Percentiles rank a stretch among this genome's conserved stretches.
phyloP scores from a whole-genome alignment of 2,329 filamentous ascomycete species.

The Penicillium decumbens region DNA sequence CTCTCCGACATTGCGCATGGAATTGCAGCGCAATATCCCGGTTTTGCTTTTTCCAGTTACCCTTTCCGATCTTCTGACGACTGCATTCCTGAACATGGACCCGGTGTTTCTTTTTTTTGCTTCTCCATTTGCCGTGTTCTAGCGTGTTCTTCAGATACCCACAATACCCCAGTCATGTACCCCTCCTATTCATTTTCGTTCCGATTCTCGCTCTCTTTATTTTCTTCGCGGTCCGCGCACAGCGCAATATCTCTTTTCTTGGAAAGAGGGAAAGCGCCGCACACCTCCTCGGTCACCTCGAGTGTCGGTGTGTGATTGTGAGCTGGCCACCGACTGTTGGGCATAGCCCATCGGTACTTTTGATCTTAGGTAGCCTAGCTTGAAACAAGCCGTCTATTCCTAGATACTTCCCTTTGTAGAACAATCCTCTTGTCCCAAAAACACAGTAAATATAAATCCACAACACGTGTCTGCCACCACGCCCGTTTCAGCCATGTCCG shows the following conservation, averaged over 20 bases:
- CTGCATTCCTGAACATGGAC: conserved; percentile 13
- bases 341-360: neutral
- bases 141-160: conserved; percentile 19
- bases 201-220: conserved; percentile 12
- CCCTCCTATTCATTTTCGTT: conserved; percentile 14
- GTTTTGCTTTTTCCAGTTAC: conserved; percentile 5
- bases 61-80: conserved; percentile 5
- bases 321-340: conserved; percentile 3
- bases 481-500: conserved; percentile 5
- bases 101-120: conserved; percentile 14
- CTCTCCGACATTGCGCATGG: conserved; percentile 5
- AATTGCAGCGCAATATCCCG: conserved; percentile 4
- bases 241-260: conserved; percentile 4
- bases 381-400: conserved; percentile 1
- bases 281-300: neutral
- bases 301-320: conserved; percentile 12
- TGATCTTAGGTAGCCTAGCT: conserved; percentile 4
- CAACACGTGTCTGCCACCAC: neutral
- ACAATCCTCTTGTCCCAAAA: neutral
- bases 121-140: conserved; percentile 9
- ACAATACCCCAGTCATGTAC: conserved; percentile 19
- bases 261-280: conserved; percentile 3
- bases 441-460: neutral
- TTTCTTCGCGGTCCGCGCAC: conserved; percentile 6
- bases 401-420: neutral